Percentiles rank a stretch among this genome's conserved stretches.
Evolutionary conservation across 225 moss, liverwort and hornwort species (phyloP).

Genomic region (Bryum argenteum): DNA sequence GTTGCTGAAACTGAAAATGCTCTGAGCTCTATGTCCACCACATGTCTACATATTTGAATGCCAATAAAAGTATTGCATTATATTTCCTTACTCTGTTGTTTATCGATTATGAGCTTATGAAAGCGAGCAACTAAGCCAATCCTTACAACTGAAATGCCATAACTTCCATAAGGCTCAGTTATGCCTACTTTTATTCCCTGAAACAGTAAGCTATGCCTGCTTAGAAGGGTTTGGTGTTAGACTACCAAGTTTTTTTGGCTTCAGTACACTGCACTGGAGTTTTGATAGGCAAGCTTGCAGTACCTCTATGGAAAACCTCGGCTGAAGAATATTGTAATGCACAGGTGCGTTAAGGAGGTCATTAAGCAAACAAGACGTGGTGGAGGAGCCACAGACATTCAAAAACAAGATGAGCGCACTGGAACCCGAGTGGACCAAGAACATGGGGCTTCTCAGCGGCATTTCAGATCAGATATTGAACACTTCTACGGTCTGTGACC

Average conservation of each 20-base stretch:
- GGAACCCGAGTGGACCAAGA: slow-evolving; percentile 87
- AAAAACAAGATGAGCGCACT: slow-evolving; percentile 50
- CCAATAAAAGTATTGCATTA: neutral
- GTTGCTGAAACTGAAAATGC: neutral
- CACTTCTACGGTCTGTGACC: slow-evolving; percentile 42
- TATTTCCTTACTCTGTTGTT: slow-evolving; percentile 18
- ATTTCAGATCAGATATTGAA: slow-evolving; percentile 52
- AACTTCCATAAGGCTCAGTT: slow-evolving; percentile 7
- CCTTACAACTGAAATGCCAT: slow-evolving; percentile 12
- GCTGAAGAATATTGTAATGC: slow-evolving; percentile 14
- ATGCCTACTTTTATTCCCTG: neutral
- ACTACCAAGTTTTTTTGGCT: neutral
- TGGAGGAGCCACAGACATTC: slow-evolving; percentile 33
- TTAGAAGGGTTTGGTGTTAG: neutral
- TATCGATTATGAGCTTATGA: slow-evolving; percentile 6
- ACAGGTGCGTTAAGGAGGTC: slow-evolving; percentile 32
- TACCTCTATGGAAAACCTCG: neutral
- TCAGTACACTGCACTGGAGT: slow-evolving; percentile 5
- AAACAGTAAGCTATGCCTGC: neutral
- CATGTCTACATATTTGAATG: neutral
- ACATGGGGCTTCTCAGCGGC: slow-evolving; percentile 83
- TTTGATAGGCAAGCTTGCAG: slow-evolving; percentile 8
- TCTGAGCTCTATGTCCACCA: neutral
- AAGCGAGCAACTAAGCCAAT: neutral
- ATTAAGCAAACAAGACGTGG: slow-evolving; percentile 28